Evolutionary conservation across 73 alveolate species (phyloP).

Genomic region (Paramecium biaurelia): DNA sequence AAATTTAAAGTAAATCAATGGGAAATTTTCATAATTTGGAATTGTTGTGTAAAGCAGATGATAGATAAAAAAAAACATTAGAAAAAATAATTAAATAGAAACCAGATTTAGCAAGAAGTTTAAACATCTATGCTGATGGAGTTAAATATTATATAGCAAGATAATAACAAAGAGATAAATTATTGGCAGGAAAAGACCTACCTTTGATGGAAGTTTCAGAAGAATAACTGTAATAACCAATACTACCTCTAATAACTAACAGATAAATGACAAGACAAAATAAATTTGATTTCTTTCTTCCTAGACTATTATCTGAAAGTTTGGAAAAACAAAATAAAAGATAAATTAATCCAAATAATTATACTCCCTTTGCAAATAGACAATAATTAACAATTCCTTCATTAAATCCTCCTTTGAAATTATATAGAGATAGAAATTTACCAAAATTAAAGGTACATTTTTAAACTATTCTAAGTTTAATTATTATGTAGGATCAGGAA

Average conservation of each 20-base stretch:
- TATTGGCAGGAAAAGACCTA: constrained; percentile 15
- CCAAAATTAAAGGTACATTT: neutral
- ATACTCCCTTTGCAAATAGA: constrained; percentile 48
- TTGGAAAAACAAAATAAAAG: neutral
- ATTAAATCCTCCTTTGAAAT: neutral
- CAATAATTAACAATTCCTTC: neutral
- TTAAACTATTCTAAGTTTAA: neutral
- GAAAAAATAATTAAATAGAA: constrained; percentile 21
- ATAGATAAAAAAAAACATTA: constrained; percentile 26
- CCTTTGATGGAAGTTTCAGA: neutral
- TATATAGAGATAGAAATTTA: neutral
- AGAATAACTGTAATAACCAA: neutral
- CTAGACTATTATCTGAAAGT: constrained; percentile 36
- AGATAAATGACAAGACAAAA: neutral
- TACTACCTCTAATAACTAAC: neutral
- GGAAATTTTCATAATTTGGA: constrained; percentile 28
- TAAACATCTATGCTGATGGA: constrained; percentile 54
- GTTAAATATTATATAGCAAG: constrained; percentile 39
- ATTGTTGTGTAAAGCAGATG: constrained; percentile 31
- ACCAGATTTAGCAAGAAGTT: constrained; percentile 48
- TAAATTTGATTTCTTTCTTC: neutral
- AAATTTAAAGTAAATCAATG: neutral
- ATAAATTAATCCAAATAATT: neutral
- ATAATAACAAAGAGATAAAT: constrained; percentile 6
- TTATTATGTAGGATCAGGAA: constrained; percentile 49